These are phyloP conservation scores for Candida sanyiensis DNA, from an alignment of 805 yeast species.

Conservation along the genomic window DNA sequence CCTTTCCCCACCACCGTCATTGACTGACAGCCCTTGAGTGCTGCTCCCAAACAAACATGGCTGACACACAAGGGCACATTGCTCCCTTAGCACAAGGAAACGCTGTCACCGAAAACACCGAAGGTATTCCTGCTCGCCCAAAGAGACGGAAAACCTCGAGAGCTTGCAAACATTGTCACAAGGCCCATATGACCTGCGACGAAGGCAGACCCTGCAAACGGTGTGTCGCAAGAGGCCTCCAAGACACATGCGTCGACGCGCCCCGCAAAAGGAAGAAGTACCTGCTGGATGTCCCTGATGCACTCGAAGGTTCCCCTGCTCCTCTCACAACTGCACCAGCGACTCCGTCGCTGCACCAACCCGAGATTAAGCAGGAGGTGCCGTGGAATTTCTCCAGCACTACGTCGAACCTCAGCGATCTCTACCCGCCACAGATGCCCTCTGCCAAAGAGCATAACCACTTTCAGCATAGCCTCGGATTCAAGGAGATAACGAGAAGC, in stretches of 20 bases:
- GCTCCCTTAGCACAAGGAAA: neutral
- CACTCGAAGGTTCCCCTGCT: neutral
- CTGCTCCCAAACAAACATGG: neutral
- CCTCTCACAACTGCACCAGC: neutral
- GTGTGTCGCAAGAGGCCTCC: conserved; percentile 66
- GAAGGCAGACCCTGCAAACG: conserved; percentile 73
- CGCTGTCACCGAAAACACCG: neutral
- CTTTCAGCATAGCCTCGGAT: conserved; percentile 2
- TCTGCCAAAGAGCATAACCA: conserved; percentile 1
- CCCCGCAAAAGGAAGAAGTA: conserved; percentile 84
- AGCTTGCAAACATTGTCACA: conserved; percentile 89
- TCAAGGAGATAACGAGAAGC: conserved; percentile 2
- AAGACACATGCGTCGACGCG: conserved; percentile 76
- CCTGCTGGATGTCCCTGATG: conserved; percentile 51
- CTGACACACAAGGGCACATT: neutral
- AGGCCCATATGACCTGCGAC: conserved; percentile 91
- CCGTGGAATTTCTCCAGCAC: neutral
- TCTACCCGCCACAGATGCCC: conserved; percentile 7
- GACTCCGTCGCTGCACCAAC: neutral
- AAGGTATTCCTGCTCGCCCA: neutral
- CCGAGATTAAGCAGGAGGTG: neutral
- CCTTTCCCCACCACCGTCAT: too few relatives aligned
- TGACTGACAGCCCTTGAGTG: too few relatives aligned
- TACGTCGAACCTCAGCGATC: conserved; percentile 3
- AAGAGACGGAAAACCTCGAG: conserved; percentile 62